Evolutionary conservation across 352 stramenopile species (phyloP), one percentile per base, ranked within the genome.

Genomic region (Pythium rhizo-oryzae): DNA sequence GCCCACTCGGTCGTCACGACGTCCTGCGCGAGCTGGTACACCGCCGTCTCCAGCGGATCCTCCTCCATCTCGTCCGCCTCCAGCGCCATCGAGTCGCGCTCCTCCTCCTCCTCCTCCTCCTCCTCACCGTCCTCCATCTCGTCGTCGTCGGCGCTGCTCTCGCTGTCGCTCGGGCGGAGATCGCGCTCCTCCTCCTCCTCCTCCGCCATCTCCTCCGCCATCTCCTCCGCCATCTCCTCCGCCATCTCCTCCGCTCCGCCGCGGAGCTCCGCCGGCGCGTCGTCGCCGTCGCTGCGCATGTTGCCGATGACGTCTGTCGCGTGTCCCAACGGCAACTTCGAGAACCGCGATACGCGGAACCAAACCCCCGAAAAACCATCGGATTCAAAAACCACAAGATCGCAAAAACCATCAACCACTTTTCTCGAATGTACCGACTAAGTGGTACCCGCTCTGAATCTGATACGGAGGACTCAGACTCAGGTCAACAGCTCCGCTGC

Each of bases 11-110:
- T 65, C 47, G 72, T 71, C 56, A 84, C 84, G 41, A 94, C 72
- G 28, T 93, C 87, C 62, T 89, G 77, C 21, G 79, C 81, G n/a
- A 95, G 68, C 39, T 88, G 80, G 25, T 82, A 80, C 33, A 91
- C 73, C n/a, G 72, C 74, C 15, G 61, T 77, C 61, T 95, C 87
- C 23, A 90, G 62, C 18, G 84, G 72, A 41, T 91, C 71, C 59
- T 89, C 53, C 19, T 90, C 84, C 25, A 89, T 74, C 23, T 67
- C 65, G 28, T 71, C 67, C 9, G 74, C 51, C 41, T 75, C 43
- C 57, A 77, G 19, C 23, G 74, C 65, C 54, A 76, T 68, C 50
- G 76, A 76, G n/a, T n/a, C 49, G 61, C 71, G 51, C 64, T 67
- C 61, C 1, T 56, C 46, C 41, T 24, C 69, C 0, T 64, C 64